Percentiles rank a stretch among this genome's conserved stretches.
Conservation (phyloP, 352 stramenopile species). For the Elongisporangium prolatum region DNA sequence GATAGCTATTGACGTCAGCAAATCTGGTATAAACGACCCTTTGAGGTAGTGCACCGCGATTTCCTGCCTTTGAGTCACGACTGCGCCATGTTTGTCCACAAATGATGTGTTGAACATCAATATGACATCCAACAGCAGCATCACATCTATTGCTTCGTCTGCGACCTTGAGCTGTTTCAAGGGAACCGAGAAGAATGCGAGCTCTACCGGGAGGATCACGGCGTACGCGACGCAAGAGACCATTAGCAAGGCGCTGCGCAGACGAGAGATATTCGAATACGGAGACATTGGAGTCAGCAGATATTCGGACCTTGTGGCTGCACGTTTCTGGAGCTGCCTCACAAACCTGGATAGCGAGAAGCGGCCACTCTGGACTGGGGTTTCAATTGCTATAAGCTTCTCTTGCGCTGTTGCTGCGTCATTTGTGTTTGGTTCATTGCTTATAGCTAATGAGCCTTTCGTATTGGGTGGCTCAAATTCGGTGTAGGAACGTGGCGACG, state of each 20-base stretch:
- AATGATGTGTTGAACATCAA: constrained; percentile 46
- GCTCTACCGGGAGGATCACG: constrained; percentile 27
- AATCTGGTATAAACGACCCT: constrained; percentile 15
- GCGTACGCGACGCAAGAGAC: constrained; percentile 22
- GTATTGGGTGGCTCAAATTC: too few relatives aligned
- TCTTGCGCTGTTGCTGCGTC: too few relatives aligned
- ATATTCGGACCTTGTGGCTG: background rate
- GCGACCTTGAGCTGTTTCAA: background rate
- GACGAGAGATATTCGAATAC: constrained; percentile 19
- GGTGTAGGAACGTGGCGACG: too few relatives aligned
- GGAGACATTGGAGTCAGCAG: constrained; percentile 24
- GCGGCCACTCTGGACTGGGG: background rate
- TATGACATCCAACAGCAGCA: constrained; percentile 29
- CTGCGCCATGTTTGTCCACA: constrained; percentile 23
- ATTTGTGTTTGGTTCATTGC: too few relatives aligned
- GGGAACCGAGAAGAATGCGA: constrained; percentile 22
- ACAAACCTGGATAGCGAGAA: too few relatives aligned
- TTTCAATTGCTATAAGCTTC: background rate
- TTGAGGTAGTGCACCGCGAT: constrained; percentile 35
- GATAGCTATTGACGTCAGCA: constrained; percentile 9
- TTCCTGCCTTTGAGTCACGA: constrained; percentile 24
- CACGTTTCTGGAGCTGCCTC: too few relatives aligned
- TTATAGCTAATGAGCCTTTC: too few relatives aligned
- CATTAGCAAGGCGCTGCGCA: constrained; percentile 18
- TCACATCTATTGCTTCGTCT: constrained; percentile 6